Evolutionary conservation across 805 yeast genomes (phyloP).

Genomic region (Metschnikowia amazonensis): DNA sequence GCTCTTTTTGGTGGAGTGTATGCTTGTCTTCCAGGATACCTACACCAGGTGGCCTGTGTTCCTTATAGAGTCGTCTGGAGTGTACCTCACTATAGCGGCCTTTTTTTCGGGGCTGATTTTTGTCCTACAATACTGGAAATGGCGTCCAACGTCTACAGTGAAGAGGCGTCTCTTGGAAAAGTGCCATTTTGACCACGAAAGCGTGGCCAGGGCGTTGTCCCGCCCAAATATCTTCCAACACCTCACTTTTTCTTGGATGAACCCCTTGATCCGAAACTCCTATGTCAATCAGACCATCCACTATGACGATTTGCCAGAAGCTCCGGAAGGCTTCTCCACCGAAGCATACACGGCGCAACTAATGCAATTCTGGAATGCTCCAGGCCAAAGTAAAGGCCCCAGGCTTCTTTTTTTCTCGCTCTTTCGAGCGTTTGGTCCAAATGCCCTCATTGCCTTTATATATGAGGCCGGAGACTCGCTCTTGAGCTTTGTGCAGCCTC

Average conservation of each 20-base stretch:
- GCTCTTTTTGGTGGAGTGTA: conserved; percentile 16
- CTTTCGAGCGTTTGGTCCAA: conserved; percentile 25
- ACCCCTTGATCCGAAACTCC: conserved; percentile 38
- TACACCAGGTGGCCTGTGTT: conserved; percentile 24
- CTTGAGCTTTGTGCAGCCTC: conserved; percentile 74
- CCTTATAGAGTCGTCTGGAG: conserved; percentile 5
- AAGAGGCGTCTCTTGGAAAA: neutral
- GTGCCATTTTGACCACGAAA: conserved; percentile 15
- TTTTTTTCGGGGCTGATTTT: conserved; percentile 30
- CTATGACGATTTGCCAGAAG: conserved; percentile 27
- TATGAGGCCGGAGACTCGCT: conserved; percentile 24
- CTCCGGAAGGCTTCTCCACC: conserved; percentile 26
- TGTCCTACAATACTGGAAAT: conserved; percentile 34
- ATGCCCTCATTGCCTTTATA: conserved; percentile 20
- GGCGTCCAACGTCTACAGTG: conserved; percentile 29
- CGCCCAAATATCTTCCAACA: conserved; percentile 34
- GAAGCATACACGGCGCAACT: conserved; percentile 17
- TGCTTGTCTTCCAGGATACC: conserved; percentile 26
- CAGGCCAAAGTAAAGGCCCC: conserved; percentile 6
- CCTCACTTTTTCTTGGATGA: conserved; percentile 48
- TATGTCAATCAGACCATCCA: conserved; percentile 34
- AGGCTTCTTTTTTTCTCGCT: conserved; percentile 19
- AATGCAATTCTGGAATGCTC: conserved; percentile 17
- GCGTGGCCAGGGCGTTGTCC: conserved; percentile 13
- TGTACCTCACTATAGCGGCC: conserved; percentile 13